phyloP scores from a whole-genome alignment of 2,329 filamentous ascomycete genomes.

The Claviceps quebecensis region DNA sequence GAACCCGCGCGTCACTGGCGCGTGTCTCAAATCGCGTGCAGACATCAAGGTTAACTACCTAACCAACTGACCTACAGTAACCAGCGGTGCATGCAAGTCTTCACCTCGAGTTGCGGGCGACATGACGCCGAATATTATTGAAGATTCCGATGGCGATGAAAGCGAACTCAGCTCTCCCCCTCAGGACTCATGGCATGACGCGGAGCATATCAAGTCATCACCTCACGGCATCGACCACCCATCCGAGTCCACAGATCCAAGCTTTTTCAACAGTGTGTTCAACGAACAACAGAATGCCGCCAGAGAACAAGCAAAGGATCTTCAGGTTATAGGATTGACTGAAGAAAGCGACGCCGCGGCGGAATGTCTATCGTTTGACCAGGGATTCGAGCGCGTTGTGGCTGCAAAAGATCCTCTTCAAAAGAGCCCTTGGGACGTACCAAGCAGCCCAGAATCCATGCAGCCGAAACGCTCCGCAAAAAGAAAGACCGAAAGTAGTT shows the following conservation, averaged over 20 bases:
- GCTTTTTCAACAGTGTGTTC: slow-evolving; percentile 33
- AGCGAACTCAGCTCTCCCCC: neutral
- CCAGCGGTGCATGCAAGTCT: neutral
- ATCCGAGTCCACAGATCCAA: slow-evolving; percentile 31
- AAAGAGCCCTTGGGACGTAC: slow-evolving; percentile 29
- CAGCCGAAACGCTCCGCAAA: slow-evolving; percentile 1
- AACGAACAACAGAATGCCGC: slow-evolving; percentile 28
- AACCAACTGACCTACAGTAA: neutral
- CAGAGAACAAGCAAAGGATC: slow-evolving; percentile 6
- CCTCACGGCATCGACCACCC: slow-evolving; percentile 12
- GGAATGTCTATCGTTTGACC: slow-evolving; percentile 5
- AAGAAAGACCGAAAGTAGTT: neutral
- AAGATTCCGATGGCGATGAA: slow-evolving; percentile 26
- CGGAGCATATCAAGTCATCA: slow-evolving; percentile 1
- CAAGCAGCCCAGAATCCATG: slow-evolving; percentile 24
- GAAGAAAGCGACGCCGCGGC: neutral
- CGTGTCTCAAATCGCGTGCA: neutral
- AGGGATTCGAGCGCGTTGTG: slow-evolving; percentile 3
- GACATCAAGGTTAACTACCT: neutral
- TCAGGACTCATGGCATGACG: neutral
- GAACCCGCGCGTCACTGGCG: neutral
- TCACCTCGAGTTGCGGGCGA: neutral
- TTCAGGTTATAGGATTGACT: neutral
- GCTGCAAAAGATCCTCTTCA: slow-evolving; percentile 2
- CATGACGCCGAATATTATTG: slow-evolving; percentile 18